These are phyloP conservation scores for Letharia columbiana DNA, from an alignment of 495 filamentous ascomycete species.

Conservation along the genomic window DNA sequence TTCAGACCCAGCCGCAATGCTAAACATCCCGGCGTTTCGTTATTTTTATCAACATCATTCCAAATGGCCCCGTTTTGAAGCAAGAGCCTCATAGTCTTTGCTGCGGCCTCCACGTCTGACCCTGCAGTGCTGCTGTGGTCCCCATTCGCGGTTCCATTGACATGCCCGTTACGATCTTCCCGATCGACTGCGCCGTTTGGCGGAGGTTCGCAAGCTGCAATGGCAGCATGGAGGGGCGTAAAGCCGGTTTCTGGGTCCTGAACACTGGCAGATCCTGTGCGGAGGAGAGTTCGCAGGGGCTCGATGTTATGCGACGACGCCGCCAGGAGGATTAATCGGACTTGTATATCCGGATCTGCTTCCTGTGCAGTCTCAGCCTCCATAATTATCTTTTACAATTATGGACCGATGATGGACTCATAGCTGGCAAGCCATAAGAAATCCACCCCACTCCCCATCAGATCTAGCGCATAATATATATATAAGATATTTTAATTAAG, in stretches of 20 bases:
- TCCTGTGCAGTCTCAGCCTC: slow-evolving; percentile 2
- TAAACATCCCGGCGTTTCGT: slow-evolving; percentile 88
- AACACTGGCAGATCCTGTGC: slow-evolving; percentile 58
- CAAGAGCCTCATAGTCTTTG: slow-evolving; percentile 62
- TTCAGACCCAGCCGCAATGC: slow-evolving; percentile 59
- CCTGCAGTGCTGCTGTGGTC: slow-evolving; percentile 23
- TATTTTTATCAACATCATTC: slow-evolving; percentile 82
- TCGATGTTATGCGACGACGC: slow-evolving; percentile 74
- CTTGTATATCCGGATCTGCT: slow-evolving; percentile 17
- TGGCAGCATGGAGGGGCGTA: slow-evolving; percentile 82
- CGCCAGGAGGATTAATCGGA: slow-evolving; percentile 61
- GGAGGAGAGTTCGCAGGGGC: slow-evolving; percentile 65
- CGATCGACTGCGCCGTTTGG: slow-evolving; percentile 34
- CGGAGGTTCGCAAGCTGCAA: slow-evolving; percentile 65
- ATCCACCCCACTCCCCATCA: too few species aligned
- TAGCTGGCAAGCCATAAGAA: too few species aligned
- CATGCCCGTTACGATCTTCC: slow-evolving; percentile 21
- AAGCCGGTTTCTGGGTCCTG: slow-evolving; percentile 80
- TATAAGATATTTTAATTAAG: too few species aligned
- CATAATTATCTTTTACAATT: neutral
- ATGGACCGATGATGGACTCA: neutral
- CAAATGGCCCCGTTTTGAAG: slow-evolving; percentile 87
- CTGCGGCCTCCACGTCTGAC: slow-evolving; percentile 46
- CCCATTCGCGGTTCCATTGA: slow-evolving; percentile 25
- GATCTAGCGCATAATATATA: too few species aligned